Percentiles rank a stretch among this genome's conserved stretches.
phyloP scores from a whole-genome alignment of 2,329 filamentous ascomycete genomes.

The Ascochyta viciae-villosae region DNA sequence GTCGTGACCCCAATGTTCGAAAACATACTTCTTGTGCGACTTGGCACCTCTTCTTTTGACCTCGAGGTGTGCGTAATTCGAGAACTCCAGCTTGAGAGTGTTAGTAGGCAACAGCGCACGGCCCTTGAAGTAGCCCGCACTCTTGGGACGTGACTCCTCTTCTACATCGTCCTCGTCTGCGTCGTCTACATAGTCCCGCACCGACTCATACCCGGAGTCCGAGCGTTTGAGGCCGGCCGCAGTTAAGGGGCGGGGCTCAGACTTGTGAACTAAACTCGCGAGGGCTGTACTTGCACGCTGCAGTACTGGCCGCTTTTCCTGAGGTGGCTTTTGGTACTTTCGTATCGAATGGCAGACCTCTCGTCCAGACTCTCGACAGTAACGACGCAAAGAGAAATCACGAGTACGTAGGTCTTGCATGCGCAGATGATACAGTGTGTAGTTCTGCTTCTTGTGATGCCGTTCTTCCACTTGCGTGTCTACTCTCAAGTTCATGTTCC shows the following conservation, averaged over 20 bases:
- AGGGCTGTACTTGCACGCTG: constrained; percentile 68
- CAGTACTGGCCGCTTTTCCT: constrained; percentile 59
- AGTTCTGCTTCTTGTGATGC: constrained; percentile 66
- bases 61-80: constrained; percentile 94
- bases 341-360: constrained; percentile 88
- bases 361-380: constrained; percentile 89
- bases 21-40: constrained; percentile 79
- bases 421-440: constrained; percentile 88
- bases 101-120: constrained; percentile 67
- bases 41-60: constrained; percentile 73
- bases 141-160: constrained; percentile 38
- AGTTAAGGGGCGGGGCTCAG: constrained; percentile 57
- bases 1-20: constrained; percentile 88
- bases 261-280: constrained; percentile 62
- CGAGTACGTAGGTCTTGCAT: constrained; percentile 90
- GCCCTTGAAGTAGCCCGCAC: constrained; percentile 49
- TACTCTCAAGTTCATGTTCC: constrained; percentile 94
- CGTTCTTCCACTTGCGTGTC: constrained; percentile 73
- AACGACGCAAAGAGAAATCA: constrained; percentile 88
- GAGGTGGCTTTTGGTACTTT: constrained; percentile 66
- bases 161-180: constrained; percentile 21
- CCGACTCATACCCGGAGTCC: constrained; percentile 66
- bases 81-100: constrained; percentile 89
- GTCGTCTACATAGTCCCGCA: constrained; percentile 35
- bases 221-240: constrained; percentile 58